Evolutionary conservation across 306 rosid genomes (phyloP).

Genomic region (Prunus salicina): DNA sequence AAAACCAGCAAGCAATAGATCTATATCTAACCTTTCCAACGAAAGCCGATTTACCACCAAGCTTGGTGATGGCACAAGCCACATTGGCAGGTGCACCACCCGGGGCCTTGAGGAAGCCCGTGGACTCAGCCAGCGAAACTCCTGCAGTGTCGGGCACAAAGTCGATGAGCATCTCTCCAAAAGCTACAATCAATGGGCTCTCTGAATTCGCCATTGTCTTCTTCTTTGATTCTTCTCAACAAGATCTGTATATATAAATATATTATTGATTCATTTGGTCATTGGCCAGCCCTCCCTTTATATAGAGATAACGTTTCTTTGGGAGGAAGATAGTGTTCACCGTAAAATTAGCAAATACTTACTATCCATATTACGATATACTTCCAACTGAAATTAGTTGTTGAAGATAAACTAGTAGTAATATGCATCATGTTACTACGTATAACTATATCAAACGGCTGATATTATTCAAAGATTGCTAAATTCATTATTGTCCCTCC

Average conservation of each 20-base stretch:
- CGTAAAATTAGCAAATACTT: not conserved
- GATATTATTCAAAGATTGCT: not conserved
- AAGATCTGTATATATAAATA: not conserved
- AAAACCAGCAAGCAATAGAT: too few relatives aligned
- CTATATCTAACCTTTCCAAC: slow-evolving; percentile 46
- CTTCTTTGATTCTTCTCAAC: not conserved
- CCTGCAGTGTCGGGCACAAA: slow-evolving; percentile 61
- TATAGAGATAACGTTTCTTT: slow-evolving; percentile 5
- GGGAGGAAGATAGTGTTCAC: not conserved
- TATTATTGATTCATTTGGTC: not conserved
- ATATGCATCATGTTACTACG: not conserved
- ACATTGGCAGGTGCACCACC: slow-evolving; percentile 80
- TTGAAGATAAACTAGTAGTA: too few relatives aligned
- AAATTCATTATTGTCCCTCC: not conserved
- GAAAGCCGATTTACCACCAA: slow-evolving; percentile 63
- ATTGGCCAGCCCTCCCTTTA: not conserved
- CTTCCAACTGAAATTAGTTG: not conserved
- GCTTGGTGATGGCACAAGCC: slow-evolving; percentile 65
- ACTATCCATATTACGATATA: not conserved
- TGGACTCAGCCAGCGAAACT: slow-evolving; percentile 62
- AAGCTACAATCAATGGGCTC: slow-evolving; percentile 37
- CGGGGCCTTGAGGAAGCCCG: slow-evolving; percentile 61
- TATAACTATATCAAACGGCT: not conserved
- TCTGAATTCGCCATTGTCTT: slow-evolving; percentile 33
- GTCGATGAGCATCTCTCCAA: slow-evolving; percentile 75